Evolutionary conservation across 192 early-diverging fungal genomes (phyloP).

Genomic region (Coemansia sp.): DNA sequence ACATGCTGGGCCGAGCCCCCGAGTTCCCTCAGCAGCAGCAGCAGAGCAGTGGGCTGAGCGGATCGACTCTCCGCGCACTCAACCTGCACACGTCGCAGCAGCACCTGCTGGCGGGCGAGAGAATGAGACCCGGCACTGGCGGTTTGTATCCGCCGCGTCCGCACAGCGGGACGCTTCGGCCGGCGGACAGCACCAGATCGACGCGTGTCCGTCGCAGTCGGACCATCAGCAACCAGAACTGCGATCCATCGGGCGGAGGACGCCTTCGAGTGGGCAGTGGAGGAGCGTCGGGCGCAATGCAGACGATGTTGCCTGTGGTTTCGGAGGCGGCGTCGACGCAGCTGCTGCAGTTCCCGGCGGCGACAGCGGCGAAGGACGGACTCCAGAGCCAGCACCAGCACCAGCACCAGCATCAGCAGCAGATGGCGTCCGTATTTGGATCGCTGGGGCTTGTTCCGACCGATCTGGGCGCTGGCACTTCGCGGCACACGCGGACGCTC

Average conservation of each 20-base stretch:
- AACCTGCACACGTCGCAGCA: constrained; percentile 6
- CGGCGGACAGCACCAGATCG: not conserved
- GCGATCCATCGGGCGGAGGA: not conserved
- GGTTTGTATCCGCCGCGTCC: constrained; percentile 17
- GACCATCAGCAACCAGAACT: constrained; percentile 30
- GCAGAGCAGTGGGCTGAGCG: not conserved
- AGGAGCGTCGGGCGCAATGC: not conserved
- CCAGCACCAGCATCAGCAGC: not conserved
- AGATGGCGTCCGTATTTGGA: not conserved
- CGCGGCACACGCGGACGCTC: constrained; percentile 26
- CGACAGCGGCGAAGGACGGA: not conserved
- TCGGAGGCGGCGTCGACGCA: constrained; percentile 18
- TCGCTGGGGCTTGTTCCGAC: not conserved
- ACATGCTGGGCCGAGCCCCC: not conserved
- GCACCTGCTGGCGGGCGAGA: not conserved
- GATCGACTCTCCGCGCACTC: constrained; percentile 3
- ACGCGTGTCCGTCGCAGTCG: constrained; percentile 32
- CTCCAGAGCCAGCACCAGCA: not conserved
- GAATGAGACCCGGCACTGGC: constrained; percentile 7
- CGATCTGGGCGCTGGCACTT: not conserved
- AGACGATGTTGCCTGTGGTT: constrained; percentile 14
- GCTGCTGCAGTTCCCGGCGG: constrained; percentile 8
- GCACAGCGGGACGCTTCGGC: constrained; percentile 1
- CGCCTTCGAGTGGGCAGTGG: not conserved
- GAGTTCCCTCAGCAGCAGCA: not conserved